Conservation (phyloP, 225 moss, liverwort and hornwort genomes). For the Antitrichia curtipendula region DNA sequence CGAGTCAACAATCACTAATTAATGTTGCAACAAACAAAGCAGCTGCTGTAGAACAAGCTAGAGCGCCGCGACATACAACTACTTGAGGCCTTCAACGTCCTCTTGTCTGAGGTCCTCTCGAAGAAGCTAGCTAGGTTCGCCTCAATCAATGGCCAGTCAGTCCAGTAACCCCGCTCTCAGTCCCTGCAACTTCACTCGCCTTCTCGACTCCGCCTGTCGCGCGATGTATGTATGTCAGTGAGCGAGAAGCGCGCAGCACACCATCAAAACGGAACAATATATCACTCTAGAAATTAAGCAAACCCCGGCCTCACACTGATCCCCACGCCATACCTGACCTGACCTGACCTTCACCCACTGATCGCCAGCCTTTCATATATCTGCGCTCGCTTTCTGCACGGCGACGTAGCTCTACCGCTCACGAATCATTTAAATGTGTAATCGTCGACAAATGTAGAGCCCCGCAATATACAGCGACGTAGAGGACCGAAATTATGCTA, state of each 20-base stretch:
- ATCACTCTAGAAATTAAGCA: background rate
- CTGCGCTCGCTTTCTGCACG: background rate
- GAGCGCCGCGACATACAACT: background rate
- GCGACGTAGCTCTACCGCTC: background rate
- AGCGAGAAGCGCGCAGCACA: background rate
- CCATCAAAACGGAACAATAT: background rate
- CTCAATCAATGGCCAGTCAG: background rate
- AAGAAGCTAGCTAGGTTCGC: background rate
- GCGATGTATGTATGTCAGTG: background rate
- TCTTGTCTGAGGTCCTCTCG: background rate
- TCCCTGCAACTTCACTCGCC: background rate
- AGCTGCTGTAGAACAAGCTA: background rate
- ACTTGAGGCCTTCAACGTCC: background rate
- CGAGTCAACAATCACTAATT: background rate
- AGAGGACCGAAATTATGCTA: background rate
- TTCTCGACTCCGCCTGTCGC: background rate
- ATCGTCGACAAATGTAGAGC: background rate
- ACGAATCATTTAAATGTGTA: background rate
- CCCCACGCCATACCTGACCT: background rate
- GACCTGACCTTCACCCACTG: background rate
- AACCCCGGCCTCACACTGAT: background rate
- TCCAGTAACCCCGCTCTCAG: background rate
- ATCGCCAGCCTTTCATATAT: background rate
- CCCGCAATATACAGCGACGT: background rate
- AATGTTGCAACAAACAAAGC: background rate